These are phyloP conservation scores for Phytophthora syringae DNA, from an alignment of 352 stramenopile genomes.

Conservation along the genomic window DNA sequence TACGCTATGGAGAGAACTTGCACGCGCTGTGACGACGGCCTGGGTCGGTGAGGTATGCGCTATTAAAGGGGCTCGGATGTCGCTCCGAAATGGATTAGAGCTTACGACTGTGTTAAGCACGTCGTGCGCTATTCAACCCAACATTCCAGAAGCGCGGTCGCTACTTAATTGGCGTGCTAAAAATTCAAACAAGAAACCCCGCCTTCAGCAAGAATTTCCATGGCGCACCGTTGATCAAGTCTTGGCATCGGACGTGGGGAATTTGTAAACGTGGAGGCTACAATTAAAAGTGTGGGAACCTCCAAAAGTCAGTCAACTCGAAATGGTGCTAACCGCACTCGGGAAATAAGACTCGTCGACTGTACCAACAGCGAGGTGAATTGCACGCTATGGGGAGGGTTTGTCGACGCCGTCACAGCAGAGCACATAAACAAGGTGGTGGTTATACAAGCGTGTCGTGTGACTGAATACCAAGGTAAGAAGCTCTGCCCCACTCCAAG, in stretches of 20 bases:
- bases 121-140: constrained; percentile 1
- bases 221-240: neutral
- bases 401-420: neutral
- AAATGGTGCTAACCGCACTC: neutral
- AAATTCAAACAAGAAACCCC: neutral
- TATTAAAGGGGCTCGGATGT: neutral
- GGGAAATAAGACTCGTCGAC: neutral
- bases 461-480: constrained; percentile 1
- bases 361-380: neutral
- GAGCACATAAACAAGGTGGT: neutral
- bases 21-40: neutral
- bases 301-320: neutral
- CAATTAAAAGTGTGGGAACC: neutral
- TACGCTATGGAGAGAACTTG: neutral
- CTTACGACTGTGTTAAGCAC: neutral
- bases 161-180: neutral
- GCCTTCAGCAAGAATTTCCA: neutral
- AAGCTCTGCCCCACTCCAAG: neutral
- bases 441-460: neutral
- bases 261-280: neutral
- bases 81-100: neutral
- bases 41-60: neutral
- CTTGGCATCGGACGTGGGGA: neutral
- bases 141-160: neutral
- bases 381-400: neutral